These are phyloP conservation scores for Chrysosporium queenslandicum DNA, from an alignment of 2,329 filamentous ascomycete genomes.

Conservation along the genomic window DNA sequence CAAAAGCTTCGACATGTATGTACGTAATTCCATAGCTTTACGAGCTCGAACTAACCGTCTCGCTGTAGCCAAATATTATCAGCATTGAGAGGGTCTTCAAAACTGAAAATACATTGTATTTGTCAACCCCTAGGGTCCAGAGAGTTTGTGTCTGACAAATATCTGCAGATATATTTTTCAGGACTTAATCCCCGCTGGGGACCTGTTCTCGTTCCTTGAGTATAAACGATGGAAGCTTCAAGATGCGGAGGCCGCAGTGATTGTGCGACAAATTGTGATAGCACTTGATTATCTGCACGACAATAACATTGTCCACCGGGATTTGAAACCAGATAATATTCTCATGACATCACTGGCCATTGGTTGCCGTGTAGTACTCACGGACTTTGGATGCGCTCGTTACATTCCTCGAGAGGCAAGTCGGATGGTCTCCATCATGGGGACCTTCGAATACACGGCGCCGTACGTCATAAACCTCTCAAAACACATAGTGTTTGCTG, in stretches of 20 bases:
- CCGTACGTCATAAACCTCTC: slow-evolving; percentile 40
- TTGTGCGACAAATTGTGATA: slow-evolving; percentile 47
- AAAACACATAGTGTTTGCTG: background rate
- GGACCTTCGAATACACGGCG: slow-evolving; percentile 49
- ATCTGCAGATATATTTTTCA: slow-evolving; percentile 48
- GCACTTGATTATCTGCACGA: slow-evolving; percentile 51
- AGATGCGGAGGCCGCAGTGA: slow-evolving; percentile 45
- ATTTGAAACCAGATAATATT: slow-evolving; percentile 56
- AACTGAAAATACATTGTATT: slow-evolving; percentile 43
- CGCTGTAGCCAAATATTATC: slow-evolving; percentile 48
- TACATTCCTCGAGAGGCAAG: slow-evolving; percentile 21
- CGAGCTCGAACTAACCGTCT: slow-evolving; percentile 4
- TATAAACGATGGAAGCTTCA: slow-evolving; percentile 39
- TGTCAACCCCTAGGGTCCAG: background rate
- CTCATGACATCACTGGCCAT: slow-evolving; percentile 46
- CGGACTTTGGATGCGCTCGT: slow-evolving; percentile 51
- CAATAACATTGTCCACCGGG: slow-evolving; percentile 48
- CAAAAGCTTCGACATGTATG: slow-evolving; percentile 45
- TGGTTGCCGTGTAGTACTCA: slow-evolving; percentile 47
- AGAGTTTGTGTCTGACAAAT: background rate
- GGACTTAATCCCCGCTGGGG: slow-evolving; percentile 50
- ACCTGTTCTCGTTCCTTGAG: slow-evolving; percentile 51
- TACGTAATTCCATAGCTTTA: background rate
- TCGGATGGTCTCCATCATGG: slow-evolving; percentile 47
- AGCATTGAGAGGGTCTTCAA: slow-evolving; percentile 47